These are phyloP conservation scores for Lippia alba DNA, from an alignment of 305 asterid species.

Conservation along the genomic window DNA sequence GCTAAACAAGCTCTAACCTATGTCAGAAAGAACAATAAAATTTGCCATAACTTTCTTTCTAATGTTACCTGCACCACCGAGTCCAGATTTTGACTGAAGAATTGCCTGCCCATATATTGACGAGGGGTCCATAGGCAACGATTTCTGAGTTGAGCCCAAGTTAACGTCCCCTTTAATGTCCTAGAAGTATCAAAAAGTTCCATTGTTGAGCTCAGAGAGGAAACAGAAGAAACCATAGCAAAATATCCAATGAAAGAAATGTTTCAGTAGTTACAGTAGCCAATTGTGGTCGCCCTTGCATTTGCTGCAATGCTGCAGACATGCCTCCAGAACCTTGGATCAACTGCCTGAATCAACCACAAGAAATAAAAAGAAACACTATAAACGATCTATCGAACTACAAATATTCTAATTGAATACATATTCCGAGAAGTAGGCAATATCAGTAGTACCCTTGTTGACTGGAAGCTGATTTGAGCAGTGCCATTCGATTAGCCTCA, in stretches of 20 bases:
- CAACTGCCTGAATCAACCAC: conserved; percentile 81
- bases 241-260: conserved; percentile 29
- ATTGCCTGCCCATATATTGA: conserved; percentile 95
- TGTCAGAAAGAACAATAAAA: conserved; percentile 25
- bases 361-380: conserved; percentile 26
- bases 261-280: conserved; percentile 59
- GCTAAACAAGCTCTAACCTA: conserved; percentile 4
- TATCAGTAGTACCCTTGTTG: conserved; percentile 81
- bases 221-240: conserved; percentile 9
- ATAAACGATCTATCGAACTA: conserved; percentile 14
- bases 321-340: conserved; percentile 87
- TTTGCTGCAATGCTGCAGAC: conserved; percentile 94
- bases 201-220: conserved; percentile 21
- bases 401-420: conserved; percentile 7
- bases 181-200: conserved; percentile 45
- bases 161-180: conserved; percentile 83
- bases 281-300: conserved; percentile 92
- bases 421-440: conserved; percentile 13
- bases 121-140: conserved; percentile 87
- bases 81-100: conserved; percentile 96
- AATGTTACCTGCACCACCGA: conserved; percentile 83
- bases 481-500: conserved; percentile 95
- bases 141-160: conserved; percentile 79
- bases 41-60: conserved; percentile 1
- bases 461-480: conserved; percentile 84